phyloP scores from a whole-genome alignment of 176 grass and related monocot genomes.

The Oryza brachyantha region DNA sequence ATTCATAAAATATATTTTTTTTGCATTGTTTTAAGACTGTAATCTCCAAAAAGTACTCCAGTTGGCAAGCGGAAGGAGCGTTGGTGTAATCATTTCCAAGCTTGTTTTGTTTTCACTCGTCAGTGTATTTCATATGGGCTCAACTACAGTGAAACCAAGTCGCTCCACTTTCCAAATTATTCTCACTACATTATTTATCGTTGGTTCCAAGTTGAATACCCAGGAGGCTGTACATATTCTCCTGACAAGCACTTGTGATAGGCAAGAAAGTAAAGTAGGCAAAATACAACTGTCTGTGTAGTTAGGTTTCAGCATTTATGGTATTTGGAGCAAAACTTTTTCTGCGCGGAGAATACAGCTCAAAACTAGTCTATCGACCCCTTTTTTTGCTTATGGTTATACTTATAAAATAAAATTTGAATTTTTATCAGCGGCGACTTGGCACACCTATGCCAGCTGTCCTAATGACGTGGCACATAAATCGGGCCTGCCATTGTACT shows the following conservation, averaged over 20 bases:
- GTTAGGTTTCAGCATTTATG: neutral
- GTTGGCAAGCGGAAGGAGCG: neutral
- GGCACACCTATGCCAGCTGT: neutral
- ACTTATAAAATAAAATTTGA: too few relatives aligned
- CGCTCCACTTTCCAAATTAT: neutral
- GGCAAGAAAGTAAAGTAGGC: neutral
- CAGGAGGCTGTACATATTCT: neutral
- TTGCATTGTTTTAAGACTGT: neutral
- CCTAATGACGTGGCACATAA: neutral
- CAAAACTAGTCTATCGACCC: too few relatives aligned
- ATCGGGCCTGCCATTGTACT: neutral
- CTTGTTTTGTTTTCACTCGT: neutral
- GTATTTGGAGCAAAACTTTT: neutral
- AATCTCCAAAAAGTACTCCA: too few relatives aligned
- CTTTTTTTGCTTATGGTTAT: too few relatives aligned
- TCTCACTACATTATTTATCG: neutral
- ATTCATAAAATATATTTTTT: too few relatives aligned
- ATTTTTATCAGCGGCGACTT: neutral
- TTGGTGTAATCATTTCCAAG: neutral
- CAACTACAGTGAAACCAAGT: neutral
- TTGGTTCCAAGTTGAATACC: neutral
- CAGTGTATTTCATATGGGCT: neutral
- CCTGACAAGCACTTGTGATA: neutral
- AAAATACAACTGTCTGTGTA: neutral
- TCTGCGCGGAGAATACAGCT: neutral